A percentile compares a stretch with the other conserved stretches of the same genome.
These are phyloP conservation scores for Auriscalpium vulgare DNA, from an alignment of 768 basidiomycete genomes.

Conservation along the genomic window DNA sequence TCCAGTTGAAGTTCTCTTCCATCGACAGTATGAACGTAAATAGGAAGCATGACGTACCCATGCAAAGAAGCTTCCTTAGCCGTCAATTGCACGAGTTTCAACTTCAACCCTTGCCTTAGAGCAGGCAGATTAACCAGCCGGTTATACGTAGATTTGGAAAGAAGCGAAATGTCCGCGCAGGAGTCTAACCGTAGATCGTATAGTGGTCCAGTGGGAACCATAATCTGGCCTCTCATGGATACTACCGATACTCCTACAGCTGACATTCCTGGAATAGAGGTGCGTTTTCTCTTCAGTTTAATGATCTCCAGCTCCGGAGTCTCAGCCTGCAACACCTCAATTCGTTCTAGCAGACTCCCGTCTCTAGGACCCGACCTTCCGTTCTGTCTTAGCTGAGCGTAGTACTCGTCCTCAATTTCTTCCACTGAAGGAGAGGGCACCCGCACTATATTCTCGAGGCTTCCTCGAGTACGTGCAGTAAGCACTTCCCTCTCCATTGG, in stretches of 20 bases:
- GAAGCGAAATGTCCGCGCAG: background rate
- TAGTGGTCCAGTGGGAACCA: background rate
- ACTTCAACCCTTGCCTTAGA: too few species aligned
- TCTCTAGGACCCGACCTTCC: background rate
- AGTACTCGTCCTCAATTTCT: background rate
- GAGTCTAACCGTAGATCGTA: background rate
- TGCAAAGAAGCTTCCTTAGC: slow-evolving; percentile 12
- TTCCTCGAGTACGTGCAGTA: too few species aligned
- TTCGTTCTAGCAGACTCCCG: background rate
- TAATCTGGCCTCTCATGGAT: background rate
- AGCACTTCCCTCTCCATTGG: too few species aligned
- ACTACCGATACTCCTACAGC: background rate
- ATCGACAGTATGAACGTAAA: slow-evolving; percentile 19
- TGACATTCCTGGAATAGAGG: background rate
- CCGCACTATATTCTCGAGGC: background rate
- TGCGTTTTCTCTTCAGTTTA: background rate
- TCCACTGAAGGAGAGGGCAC: background rate
- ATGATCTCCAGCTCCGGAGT: slow-evolving; percentile 15
- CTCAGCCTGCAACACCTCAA: slow-evolving; percentile 4
- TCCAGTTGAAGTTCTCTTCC: slow-evolving; percentile 19
- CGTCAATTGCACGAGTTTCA: too few species aligned
- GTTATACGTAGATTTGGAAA: background rate
- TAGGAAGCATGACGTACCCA: slow-evolving; percentile 21
- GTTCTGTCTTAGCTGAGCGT: too few species aligned
- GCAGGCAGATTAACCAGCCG: too few species aligned